Evolutionary conservation across 2,329 filamentous ascomycete genomes (phyloP), one percentile per base, ranked within the genome.

Genomic region (Fusarium anthophilum): DNA sequence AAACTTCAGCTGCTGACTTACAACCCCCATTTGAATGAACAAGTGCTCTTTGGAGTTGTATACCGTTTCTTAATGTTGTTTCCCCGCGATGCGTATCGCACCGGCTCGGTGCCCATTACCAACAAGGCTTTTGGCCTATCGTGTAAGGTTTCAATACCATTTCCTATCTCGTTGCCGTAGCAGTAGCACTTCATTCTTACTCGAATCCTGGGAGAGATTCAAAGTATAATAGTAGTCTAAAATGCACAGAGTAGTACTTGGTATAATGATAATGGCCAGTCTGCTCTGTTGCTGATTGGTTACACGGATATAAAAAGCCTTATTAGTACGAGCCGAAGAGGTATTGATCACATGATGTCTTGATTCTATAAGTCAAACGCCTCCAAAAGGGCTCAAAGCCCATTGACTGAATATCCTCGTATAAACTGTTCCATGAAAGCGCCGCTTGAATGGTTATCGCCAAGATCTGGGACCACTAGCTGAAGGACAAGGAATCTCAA

Each of bases 391-490:
- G 14, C 14, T 17, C 3, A 35, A 17, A 17, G 0, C 32, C 32
- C 14, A 35, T 35, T 35, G 2, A 4, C 3, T 35, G 3, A 1
- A 4, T 18, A 24, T 43, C 9, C n/a, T 45, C 17, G 4, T 8
- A n/a, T 12, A 15, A 4, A 6, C 17, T 4, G 15, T 20, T 20
- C 3, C 4, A 15, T 9, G 8, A 51, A 14, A 14, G 1, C 8
- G 6, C 12, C 1, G 17, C 3, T 8, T 20, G 30, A n/a, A 13
- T 50, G 5, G 15, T 18, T 6, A 14, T 3, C 22, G 10, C 15
- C 7, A 24, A 0, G 10, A 10, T 30, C 26, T 30, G 5, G 20
- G 10, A 30, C 26, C 20, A 0, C 3, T 6, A 3, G 7, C 0
- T 4, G 11, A 14, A 50, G 7, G 47, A 30, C 5, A 13, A 3